Evolutionary conservation across 345 rosid genomes (phyloP).

Genomic region (Trapa incisa): DNA sequence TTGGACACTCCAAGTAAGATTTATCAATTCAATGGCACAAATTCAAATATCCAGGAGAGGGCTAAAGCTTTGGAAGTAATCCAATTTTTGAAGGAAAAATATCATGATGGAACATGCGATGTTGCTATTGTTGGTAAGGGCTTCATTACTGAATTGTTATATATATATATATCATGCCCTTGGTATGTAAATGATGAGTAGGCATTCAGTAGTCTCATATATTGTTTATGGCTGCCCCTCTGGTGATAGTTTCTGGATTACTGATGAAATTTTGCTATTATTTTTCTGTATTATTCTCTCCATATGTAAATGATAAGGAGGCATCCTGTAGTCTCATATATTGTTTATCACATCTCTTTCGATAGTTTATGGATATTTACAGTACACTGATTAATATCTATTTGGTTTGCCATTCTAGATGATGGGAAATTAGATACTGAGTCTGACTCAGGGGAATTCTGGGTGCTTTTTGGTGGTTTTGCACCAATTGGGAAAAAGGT

Average conservation of each 20-base stretch:
- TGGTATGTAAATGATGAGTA: constrained; percentile 1
- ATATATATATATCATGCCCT: background rate
- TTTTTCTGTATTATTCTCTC: too few species aligned
- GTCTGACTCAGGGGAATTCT: constrained; percentile 87
- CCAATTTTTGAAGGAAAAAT: constrained; percentile 83
- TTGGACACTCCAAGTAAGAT: constrained; percentile 73
- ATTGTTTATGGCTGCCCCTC: background rate
- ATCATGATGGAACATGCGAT: constrained; percentile 68
- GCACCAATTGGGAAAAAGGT: constrained; percentile 93
- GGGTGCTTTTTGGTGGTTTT: constrained; percentile 94
- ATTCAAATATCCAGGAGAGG: constrained; percentile 95
- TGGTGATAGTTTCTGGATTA: background rate
- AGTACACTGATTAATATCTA: background rate
- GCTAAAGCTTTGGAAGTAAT: constrained; percentile 93
- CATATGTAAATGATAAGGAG: background rate
- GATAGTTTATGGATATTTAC: background rate
- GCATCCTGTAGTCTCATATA: background rate
- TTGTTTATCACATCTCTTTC: background rate
- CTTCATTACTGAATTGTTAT: constrained; percentile 7
- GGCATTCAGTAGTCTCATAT: background rate
- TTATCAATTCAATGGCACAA: constrained; percentile 96
- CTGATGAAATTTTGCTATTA: too few species aligned
- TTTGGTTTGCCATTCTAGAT: constrained; percentile 33
- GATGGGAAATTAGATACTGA: constrained; percentile 91
- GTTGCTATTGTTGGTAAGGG: constrained; percentile 82